A percentile compares a stretch with the other conserved stretches of the same genome.
Conservation (phyloP, 306 rosid species). For the Amphicarpaea edgeworthii region DNA sequence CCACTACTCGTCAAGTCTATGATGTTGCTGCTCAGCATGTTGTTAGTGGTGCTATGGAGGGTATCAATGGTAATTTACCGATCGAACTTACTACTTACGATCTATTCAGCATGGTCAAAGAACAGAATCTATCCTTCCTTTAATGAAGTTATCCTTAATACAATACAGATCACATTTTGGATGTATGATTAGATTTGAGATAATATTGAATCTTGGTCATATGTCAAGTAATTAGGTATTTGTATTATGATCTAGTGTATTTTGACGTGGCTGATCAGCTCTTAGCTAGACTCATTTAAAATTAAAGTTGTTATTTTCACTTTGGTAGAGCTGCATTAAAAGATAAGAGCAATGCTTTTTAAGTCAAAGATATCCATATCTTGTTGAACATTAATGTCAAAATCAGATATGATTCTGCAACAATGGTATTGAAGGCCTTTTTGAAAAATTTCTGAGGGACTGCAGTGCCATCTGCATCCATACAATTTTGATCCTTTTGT, state of each 20-base stretch:
- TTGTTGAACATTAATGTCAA: background rate
- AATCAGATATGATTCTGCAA: conserved; percentile 6
- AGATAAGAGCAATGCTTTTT: conserved; percentile 23
- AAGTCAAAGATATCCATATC: conserved; percentile 20
- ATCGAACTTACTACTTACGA: conserved; percentile 42
- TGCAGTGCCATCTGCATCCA: background rate
- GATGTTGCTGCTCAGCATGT: conserved; percentile 97
- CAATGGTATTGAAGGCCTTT: conserved; percentile 2
- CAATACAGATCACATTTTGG: conserved; percentile 29
- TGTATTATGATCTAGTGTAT: conserved; percentile 19
- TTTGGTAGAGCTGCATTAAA: conserved; percentile 37
- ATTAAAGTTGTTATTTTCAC: conserved; percentile 29
- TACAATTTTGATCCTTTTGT: conserved; percentile 29
- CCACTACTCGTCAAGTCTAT: conserved; percentile 97
- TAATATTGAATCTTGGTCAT: conserved; percentile 28
- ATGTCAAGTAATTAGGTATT: conserved; percentile 30
- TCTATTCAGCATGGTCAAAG: conserved; percentile 38
- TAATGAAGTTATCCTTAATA: conserved; percentile 29
- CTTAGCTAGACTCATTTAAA: conserved; percentile 32
- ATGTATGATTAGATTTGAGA: conserved; percentile 31
- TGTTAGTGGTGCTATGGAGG: conserved; percentile 95
- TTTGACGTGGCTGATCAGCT: conserved; percentile 35
- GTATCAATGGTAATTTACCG: conserved; percentile 79
- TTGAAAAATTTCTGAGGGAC: conserved; percentile 12
- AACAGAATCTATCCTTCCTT: conserved; percentile 35